Evolutionary conservation across 345 rosid species (phyloP).

Genomic region (Camelina hispida): DNA sequence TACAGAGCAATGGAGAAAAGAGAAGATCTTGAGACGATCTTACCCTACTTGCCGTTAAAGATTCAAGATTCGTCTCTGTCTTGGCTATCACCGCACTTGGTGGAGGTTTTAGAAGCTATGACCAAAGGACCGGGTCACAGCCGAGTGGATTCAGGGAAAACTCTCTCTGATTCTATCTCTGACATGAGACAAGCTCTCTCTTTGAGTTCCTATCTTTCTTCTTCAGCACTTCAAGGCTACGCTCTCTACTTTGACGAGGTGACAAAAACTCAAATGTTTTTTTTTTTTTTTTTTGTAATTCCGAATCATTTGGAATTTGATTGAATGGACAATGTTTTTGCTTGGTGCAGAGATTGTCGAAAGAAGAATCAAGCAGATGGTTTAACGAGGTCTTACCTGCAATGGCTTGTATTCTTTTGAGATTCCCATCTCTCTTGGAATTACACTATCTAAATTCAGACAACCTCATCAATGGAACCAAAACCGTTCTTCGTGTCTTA

Average conservation of each 20-base stretch:
- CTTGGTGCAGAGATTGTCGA: constrained; percentile 30
- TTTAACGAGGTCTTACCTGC: constrained; percentile 64
- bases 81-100: constrained; percentile 64
- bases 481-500: constrained; percentile 62
- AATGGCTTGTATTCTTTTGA: constrained; percentile 65
- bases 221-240: constrained; percentile 54
- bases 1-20: constrained; percentile 52
- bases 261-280: not conserved
- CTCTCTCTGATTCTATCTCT: constrained; percentile 55
- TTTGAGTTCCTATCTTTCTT: constrained; percentile 49
- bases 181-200: constrained; percentile 57
- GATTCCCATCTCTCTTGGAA: constrained; percentile 71
- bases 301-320: not conserved
- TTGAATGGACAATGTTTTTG: not conserved
- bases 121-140: constrained; percentile 65
- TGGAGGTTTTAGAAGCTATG: constrained; percentile 60
- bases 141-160: constrained; percentile 62
- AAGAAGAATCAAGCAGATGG: constrained; percentile 62
- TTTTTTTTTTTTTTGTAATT: too few relatives aligned
- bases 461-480: constrained; percentile 38
- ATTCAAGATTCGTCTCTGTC: constrained; percentile 53
- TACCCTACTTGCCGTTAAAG: constrained; percentile 56
- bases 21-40: constrained; percentile 61
- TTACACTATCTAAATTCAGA: constrained; percentile 62
- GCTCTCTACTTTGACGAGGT: constrained; percentile 78